Base-by-base conservation (phyloP, 2,329 filamentous ascomycete genomes). In the Ceratocystis eucalypticola region DNA sequence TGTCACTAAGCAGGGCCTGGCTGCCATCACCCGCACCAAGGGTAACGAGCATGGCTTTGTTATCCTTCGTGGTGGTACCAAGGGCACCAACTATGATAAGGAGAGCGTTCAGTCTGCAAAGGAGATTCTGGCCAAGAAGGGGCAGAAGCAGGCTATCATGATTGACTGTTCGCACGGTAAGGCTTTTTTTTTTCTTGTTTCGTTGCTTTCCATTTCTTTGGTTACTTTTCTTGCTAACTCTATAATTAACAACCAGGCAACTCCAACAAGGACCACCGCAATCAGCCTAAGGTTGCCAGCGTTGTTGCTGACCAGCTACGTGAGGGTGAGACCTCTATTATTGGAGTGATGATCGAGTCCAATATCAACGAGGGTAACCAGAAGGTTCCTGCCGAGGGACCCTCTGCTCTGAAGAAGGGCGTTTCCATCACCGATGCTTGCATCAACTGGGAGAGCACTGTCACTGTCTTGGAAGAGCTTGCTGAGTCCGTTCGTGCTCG, bases 341-440 rank as follows among this genome's bases (percentile, higher is more conserved):
- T 97, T 70, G 94, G 92, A 75, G 91, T 97, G 74, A 99, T 99
- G 93, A 96, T 99, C 72, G 93, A 99, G 80, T 96, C 91, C 74
- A 93, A 97, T 78, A 93, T 97, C 81, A 86, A 93, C 76, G 94
- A 96, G 78, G 83, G 85, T 70, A 90, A 87, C 80, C 88, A 91
- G 74, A 96, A 96, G 80, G 89, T 96, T 0, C 91, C 91, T 0
- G 76, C 86, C 0, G 90, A 95, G 76, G 93, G 92, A 7, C 88
- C 88, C 6, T 75, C 84, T 0, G 88, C 77, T 6, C 81, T 96
- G 64, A 89, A 91, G 80, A 91, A 89, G 78, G 92, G 92, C 71
- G 88, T 96, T 73, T 93, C 88, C 76, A 96, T 96, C 77, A 96
- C 92, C 0, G 92, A 96, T 76, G 93, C 92, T 66, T 99, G 93